Evolutionary conservation across 176 grass and related monocot genomes (phyloP), one percentile per base, ranked within the genome.

Genomic region (Guadua angustifolia): DNA sequence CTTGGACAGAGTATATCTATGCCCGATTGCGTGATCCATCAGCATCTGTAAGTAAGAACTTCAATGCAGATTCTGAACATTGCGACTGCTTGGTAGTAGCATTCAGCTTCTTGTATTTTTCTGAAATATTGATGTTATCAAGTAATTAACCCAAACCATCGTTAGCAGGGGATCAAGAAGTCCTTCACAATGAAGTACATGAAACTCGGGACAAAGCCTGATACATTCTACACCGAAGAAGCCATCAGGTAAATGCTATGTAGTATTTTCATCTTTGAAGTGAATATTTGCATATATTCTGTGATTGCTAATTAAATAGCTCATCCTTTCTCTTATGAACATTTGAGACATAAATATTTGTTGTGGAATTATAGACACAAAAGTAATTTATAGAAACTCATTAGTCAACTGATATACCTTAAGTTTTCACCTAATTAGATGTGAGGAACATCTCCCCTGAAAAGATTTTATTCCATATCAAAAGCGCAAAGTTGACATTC

Each of bases 1-100:
- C 95, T 44, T 98, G 95, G 95, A 98, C 92, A 46, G 92, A 98
- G 69, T 84, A 91, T 38, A 93, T 98, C 85, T 98, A 98, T 93
- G 91, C 92, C 52, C 82, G 92, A 22, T 69, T 95, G 56, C 83
- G 85, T 32, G 95, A 98, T 77, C 72, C 89, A 61, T 93, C 95
- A 21, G 35, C 74, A 78, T 86, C 95, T 65, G 92, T 95, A 60
- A 91, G 95, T 84, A 98, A 95, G 85, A 98, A 98, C 64, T 3
- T 69, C 19, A 60, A 18, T 49, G 19, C 38, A 63, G 21, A 79
- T 62, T 57, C 36, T 46, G 32, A 82, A 22, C 44, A 39, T 72
- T 69, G 18, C 15, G 35, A 43, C 42, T 91, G 10, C 0, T 25
- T 22, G 64, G 6, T 52, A 64, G 33, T n/a, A 59, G 10, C 52